A percentile compares a stretch with the other conserved stretches of the same genome.
These are phyloP conservation scores for Neonectria ditissima DNA, from an alignment of 2,329 filamentous ascomycete species.

Conservation along the genomic window DNA sequence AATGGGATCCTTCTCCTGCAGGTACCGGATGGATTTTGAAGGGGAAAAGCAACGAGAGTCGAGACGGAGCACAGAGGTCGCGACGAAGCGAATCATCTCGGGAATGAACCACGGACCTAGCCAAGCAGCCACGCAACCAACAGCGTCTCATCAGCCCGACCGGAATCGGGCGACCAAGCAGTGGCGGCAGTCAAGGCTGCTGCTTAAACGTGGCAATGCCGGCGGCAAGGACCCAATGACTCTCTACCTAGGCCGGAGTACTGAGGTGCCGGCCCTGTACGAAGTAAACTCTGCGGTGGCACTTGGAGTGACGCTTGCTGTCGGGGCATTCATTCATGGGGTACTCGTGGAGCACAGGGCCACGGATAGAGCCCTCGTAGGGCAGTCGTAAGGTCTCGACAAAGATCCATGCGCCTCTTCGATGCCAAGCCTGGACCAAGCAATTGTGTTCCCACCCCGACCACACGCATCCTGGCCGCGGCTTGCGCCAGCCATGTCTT, in stretches of 20 bases:
- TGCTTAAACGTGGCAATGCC: constrained; percentile 9
- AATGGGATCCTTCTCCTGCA: constrained; percentile 39
- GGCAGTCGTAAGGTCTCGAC: background rate
- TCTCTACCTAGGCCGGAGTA: background rate
- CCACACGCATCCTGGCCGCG: constrained; percentile 9
- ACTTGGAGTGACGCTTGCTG: background rate
- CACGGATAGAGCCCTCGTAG: background rate
- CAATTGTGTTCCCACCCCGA: constrained; percentile 15
- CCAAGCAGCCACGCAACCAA: background rate
- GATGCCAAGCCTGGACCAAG: constrained; percentile 16
- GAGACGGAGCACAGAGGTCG: background rate
- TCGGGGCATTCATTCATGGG: background rate
- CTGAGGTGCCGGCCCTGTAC: background rate
- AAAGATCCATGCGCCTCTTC: constrained; percentile 1
- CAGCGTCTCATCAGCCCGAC: background rate
- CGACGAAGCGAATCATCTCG: constrained; percentile 12
- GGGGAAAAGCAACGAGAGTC: constrained; percentile 8
- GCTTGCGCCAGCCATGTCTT: constrained; percentile 17
- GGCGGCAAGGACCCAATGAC: constrained; percentile 15
- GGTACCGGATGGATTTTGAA: constrained; percentile 30
- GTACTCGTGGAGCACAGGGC: background rate
- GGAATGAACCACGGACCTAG: constrained; percentile 8
- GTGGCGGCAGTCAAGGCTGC: background rate
- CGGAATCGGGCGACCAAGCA: constrained; percentile 4
- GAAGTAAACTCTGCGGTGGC: background rate